A percentile compares a stretch with the other conserved stretches of the same genome.
Conservation (phyloP, 2,329 filamentous ascomycete genomes). For the Ceratocystis albifundus region DNA sequence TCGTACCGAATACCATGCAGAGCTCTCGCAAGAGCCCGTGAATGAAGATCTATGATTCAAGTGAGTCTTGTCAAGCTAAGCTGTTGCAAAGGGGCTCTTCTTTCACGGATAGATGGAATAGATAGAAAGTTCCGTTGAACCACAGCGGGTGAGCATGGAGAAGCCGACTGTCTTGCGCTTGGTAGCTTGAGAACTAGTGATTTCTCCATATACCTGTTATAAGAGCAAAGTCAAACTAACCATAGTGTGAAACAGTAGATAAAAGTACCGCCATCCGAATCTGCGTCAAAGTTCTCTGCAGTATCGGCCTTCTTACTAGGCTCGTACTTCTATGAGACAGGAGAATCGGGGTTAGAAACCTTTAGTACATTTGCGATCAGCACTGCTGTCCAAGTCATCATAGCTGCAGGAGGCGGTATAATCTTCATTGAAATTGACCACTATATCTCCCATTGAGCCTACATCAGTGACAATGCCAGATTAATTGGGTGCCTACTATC, state of each 20-base stretch:
- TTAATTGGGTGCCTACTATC: constrained; percentile 62
- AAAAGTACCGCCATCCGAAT: constrained; percentile 67
- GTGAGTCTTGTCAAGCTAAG: no score
- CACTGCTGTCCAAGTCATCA: constrained; percentile 32
- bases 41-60: no score
- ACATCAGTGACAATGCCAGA: constrained; percentile 39
- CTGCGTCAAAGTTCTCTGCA: constrained; percentile 54
- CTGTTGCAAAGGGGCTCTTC: no score
- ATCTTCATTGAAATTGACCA: constrained; percentile 74
- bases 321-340: constrained; percentile 50
- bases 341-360: no score
- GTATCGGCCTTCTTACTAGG: constrained; percentile 56
- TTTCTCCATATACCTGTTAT: constrained; percentile 11
- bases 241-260: constrained; percentile 25
- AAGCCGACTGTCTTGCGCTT: constrained; percentile 43
- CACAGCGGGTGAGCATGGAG: constrained; percentile 8
- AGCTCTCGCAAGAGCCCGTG: no score
- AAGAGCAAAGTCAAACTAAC: constrained; percentile 3
- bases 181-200: constrained; percentile 66
- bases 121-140: no score
- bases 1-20: no score
- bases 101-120: no score
- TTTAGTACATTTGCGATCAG: no score
- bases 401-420: constrained; percentile 50
- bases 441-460: constrained; percentile 44